Conservation (phyloP, 2,329 filamentous ascomycete species). For the Colletotrichum cordylinicola region DNA sequence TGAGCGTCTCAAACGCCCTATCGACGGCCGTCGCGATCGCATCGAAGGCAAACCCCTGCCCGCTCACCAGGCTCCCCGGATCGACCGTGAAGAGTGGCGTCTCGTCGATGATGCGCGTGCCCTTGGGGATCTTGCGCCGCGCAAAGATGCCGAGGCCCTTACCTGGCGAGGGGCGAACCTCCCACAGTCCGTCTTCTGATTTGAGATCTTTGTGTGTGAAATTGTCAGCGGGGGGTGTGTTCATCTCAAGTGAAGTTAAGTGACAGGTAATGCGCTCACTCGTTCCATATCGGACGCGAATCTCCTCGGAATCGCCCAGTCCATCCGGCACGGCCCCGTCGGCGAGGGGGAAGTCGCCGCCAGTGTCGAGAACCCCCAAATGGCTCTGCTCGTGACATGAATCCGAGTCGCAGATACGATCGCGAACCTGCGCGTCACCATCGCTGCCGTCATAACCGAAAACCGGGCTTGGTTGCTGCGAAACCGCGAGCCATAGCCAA, state of each 20-base stretch:
- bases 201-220: background rate
- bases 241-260: background rate
- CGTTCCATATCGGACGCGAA: constrained; percentile 12
- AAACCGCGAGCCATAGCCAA: constrained; percentile 4
- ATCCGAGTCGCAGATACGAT: background rate
- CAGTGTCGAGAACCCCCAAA: background rate
- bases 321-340: background rate
- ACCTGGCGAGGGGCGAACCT: constrained; percentile 33
- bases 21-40: constrained; percentile 38
- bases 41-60: constrained; percentile 33
- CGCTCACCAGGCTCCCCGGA: constrained; percentile 30
- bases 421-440: background rate
- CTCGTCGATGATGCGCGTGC: constrained; percentile 45
- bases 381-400: background rate
- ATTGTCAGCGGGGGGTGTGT: background rate
- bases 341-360: background rate
- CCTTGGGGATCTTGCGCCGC: constrained; percentile 33
- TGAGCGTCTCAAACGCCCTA: constrained; percentile 14
- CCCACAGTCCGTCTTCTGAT: constrained; percentile 23
- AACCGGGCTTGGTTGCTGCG: background rate
- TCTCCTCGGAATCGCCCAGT: background rate
- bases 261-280: background rate
- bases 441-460: background rate
- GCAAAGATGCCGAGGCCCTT: constrained; percentile 50
- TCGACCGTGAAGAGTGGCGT: constrained; percentile 36